Base-by-base conservation (phyloP, 208 protist genomes). In the Angomonas ambiguus region DNA sequence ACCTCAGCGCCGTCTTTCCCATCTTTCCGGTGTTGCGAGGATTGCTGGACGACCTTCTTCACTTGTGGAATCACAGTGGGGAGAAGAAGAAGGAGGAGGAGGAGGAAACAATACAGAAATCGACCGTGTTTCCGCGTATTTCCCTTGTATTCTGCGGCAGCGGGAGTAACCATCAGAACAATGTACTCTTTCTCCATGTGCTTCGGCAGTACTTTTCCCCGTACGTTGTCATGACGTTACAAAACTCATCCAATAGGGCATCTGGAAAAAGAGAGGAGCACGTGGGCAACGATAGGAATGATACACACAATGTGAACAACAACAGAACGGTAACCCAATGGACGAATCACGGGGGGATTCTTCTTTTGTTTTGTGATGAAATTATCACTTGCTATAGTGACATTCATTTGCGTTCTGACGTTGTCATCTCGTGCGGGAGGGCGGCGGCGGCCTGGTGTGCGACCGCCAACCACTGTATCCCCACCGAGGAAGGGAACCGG, bases 351-450 rank as follows among this genome's bases (percentile, higher is more conserved):
- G 87, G 87, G 34, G 87, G 87, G 2, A 65, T 90, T 53, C 57
- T 90, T 25, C 73, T 93, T 13, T 62, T 90, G 13, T 77, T 74
- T 49, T 76, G 62, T 22, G 83, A 86, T 25, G 87, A 93, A 49
- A 24, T 72, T 33, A 58, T 76, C n/a, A 75, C 83, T 31, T 69
- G 72, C 57, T 65, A 90, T 2, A 74, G 80, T 18, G 71, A 62
- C 6, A 53, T 90, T 45, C 73, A 82, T 38, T 71, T 82, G 35
- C 81, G 86, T 20, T 82, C 87, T 2, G 81, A 90, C 48, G 62
- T 89, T 2, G 79, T 89, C 18, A 74, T 93, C 24, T 74, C 81
- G 6, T 87, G 80, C 58, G 83, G 87, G 6, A 84, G 84, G 63
- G 62, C 69, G n/a, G 75, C 79, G 0, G 66, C 83, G 16, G 62